Percentiles rank a stretch among this genome's conserved stretches.
phyloP scores from a whole-genome alignment of 805 yeast genomes.

The Lachancea mirantina region DNA sequence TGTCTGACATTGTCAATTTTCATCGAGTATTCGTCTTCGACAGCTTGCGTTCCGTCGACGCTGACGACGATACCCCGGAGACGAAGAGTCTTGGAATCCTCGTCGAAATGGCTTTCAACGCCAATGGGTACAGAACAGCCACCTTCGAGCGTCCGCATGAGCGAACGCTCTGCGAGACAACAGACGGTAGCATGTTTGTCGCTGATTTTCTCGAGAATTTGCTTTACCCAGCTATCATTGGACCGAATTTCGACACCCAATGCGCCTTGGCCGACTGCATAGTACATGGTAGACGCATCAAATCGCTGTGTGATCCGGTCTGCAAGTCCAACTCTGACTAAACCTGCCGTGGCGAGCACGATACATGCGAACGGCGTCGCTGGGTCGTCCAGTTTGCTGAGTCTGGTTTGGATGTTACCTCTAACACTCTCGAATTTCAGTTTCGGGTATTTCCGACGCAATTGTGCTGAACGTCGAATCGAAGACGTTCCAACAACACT shows the following conservation, averaged over 20 bases:
- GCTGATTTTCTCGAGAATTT: constrained; percentile 57
- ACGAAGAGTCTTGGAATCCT: constrained; percentile 39
- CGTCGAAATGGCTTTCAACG: constrained; percentile 53
- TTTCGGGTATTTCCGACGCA: constrained; percentile 69
- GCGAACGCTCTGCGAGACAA: constrained; percentile 81
- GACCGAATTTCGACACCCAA: constrained; percentile 83
- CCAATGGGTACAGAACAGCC: constrained; percentile 99
- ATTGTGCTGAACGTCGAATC: constrained; percentile 87
- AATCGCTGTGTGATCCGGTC: constrained; percentile 67
- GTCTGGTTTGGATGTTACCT: constrained; percentile 77
- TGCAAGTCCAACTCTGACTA: constrained; percentile 64
- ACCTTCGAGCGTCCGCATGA: constrained; percentile 87
- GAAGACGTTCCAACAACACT: constrained; percentile 92
- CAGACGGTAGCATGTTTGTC: constrained; percentile 60
- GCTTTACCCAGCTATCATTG: constrained; percentile 51
- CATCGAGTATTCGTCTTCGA: constrained; percentile 43
- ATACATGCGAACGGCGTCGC: constrained; percentile 61
- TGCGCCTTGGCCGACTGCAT: constrained; percentile 99
- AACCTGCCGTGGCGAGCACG: constrained; percentile 88
- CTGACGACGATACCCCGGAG: constrained; percentile 72
- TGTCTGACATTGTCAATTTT: constrained; percentile 34
- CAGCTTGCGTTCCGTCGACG: constrained; percentile 70
- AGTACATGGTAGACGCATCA: constrained; percentile 73
- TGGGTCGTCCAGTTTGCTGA: constrained; percentile 70
- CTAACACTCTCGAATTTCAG: constrained; percentile 77